These are phyloP conservation scores for Penicillium vulpinum DNA, from an alignment of 2,329 filamentous ascomycete species.

Conservation along the genomic window DNA sequence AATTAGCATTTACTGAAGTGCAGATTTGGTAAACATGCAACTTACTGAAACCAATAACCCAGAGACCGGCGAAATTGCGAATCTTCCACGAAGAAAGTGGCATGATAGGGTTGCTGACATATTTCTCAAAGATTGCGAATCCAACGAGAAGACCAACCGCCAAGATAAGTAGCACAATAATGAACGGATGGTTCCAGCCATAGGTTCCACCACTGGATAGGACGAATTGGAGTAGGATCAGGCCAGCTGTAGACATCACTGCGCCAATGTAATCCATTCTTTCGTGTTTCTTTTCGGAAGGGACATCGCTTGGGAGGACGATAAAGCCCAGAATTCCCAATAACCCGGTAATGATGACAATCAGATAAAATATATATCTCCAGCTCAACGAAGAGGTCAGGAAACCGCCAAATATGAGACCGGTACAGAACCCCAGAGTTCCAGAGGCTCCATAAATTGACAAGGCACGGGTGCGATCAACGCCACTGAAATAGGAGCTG, in stretches of 20 bases:
- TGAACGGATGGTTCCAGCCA: constrained; percentile 49
- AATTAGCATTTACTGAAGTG: constrained; percentile 2
- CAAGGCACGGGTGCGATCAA: constrained; percentile 42
- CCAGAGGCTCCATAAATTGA: constrained; percentile 44
- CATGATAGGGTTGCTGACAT: constrained; percentile 49
- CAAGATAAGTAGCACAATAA: constrained; percentile 45
- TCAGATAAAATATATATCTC: constrained; percentile 43
- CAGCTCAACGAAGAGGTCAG: constrained; percentile 42
- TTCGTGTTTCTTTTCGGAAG: constrained; percentile 33
- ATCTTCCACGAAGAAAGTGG: constrained; percentile 49
- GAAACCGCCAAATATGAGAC: constrained; percentile 43
- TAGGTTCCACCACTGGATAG: constrained; percentile 49
- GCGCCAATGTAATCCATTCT: constrained; percentile 47
- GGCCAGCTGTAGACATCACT: constrained; percentile 43
- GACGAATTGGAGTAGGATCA: constrained; percentile 49
- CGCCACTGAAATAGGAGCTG: constrained; percentile 42
- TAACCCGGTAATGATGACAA: constrained; percentile 35
- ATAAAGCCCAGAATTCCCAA: constrained; percentile 35
- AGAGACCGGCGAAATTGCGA: constrained; percentile 48
- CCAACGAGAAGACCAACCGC: constrained; percentile 40
- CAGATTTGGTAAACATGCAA: not conserved
- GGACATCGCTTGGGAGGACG: constrained; percentile 41
- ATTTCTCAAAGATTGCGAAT: constrained; percentile 47
- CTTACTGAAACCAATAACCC: constrained; percentile 47
- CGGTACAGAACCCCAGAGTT: constrained; percentile 44